Conservation (phyloP, 1,284 basidiomycete species). For the Afroboletus lepidellus region DNA sequence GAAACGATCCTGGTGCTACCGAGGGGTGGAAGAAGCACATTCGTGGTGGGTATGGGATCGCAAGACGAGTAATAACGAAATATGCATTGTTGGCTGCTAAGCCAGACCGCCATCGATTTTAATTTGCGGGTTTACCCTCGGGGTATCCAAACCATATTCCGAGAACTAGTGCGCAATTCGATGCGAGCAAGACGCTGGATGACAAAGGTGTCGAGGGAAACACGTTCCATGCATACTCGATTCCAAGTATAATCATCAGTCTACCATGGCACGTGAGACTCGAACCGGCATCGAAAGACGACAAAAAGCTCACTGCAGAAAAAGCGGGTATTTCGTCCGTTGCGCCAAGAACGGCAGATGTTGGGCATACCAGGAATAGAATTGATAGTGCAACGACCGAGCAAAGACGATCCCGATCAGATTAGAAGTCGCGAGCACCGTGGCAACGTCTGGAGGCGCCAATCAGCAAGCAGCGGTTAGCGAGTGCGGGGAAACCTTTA, state of each 20-base stretch:
- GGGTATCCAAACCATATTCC: slow-evolving; percentile 65
- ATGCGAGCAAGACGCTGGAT: slow-evolving; percentile 59
- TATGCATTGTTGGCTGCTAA: neutral
- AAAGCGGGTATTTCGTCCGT: slow-evolving; percentile 63
- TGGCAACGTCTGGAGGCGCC: slow-evolving; percentile 63
- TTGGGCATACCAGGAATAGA: slow-evolving; percentile 97
- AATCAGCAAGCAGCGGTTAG: slow-evolving; percentile 8
- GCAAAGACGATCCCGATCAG: slow-evolving; percentile 91
- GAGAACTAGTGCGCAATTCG: slow-evolving; percentile 57
- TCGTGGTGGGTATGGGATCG: slow-evolving; percentile 67
- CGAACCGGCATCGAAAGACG: neutral
- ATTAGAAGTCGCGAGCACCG: slow-evolving; percentile 88
- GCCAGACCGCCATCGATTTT: slow-evolving; percentile 1
- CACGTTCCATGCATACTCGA: slow-evolving; percentile 88
- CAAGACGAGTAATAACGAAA: slow-evolving; percentile 19
- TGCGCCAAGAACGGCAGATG: slow-evolving; percentile 87
- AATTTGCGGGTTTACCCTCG: slow-evolving; percentile 33
- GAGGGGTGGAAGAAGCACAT: slow-evolving; percentile 75
- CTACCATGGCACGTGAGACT: slow-evolving; percentile 39
- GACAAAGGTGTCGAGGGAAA: slow-evolving; percentile 80
- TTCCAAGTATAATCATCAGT: slow-evolving; percentile 53
- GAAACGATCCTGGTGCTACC: slow-evolving; percentile 72
- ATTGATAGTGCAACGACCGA: slow-evolving; percentile 97
- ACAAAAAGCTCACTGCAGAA: slow-evolving; percentile 54
- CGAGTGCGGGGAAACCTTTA: slow-evolving; percentile 36